Base-by-base conservation (phyloP, 2,329 filamentous ascomycete species). In the Ambrosiella xylebori region DNA sequence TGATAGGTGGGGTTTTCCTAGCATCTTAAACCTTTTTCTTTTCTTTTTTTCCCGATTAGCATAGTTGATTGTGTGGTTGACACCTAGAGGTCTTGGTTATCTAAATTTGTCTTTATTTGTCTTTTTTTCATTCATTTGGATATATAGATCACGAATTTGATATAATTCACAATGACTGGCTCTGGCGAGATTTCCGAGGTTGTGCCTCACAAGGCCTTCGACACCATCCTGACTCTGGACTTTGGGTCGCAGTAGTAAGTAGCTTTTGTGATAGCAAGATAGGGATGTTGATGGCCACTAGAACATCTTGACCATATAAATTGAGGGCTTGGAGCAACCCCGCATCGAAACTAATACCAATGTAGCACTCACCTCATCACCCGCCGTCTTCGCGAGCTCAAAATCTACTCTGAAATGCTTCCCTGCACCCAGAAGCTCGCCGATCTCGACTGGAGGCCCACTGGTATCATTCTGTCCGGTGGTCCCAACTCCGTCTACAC, bases 351-450 rank as follows among this genome's bases (percentile, higher is more conserved):
- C 38, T 11, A 36, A 7, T 7, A n/a, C 27, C 41, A 40, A 27
- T 84, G 87, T 70, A 85, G 83, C 66, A 82, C 80, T 45, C 85
- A 89, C 69, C 74, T 90, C 44, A 88, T 90, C 66, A 81, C 82
- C 8, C 77, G 87, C 57, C 80, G 87, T 39, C 77, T 94, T 36
- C 79, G 88, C 64, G 81, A 85, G 64, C 78, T 94, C 70, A 85
- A 84, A 73, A 79, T 94, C 68, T 95, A 86, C 74, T 82, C 82
- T 61, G 89, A 95, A 73, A 85, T 95, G 83, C 80, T 94, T 49
- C 86, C 86, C 19, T 95, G 89, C 71, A 94, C 85, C 51, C 82
- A 85, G 65, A 91, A 91, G 74, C 71, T 94, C 19, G 73, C 79
- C 6, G 86, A 93, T 58, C 77, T 95, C 39, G 68, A 75, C 52